Base-by-base conservation (phyloP, 2,329 filamentous ascomycete genomes). In the Epichloe gansuensis region DNA sequence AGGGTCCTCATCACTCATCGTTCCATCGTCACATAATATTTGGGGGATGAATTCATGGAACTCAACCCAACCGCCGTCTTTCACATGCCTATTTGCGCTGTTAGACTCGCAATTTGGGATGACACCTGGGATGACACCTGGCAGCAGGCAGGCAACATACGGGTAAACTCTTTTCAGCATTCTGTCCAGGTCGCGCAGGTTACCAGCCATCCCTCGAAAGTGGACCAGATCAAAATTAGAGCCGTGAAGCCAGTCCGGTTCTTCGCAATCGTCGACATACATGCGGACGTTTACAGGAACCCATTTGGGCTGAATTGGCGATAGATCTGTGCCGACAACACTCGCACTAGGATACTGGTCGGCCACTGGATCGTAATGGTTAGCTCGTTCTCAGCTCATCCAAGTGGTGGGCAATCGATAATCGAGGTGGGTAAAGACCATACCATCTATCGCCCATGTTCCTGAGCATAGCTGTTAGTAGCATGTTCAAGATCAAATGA, bases 221-320 rank as follows among this genome's bases (percentile, higher is more conserved):
- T 72, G 73, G 1, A 83, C 74, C 55, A 77, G 72, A 61, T 83
- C 79, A 59, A 77, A 81, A 50, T 74, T 67, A 4, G 69, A 64
- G 48, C 75, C 77, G 27, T 68, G 67, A 4, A 66, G 56, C 81
- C 81, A 85, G 8, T 77, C 71, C 46, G 76, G 70, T 56, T 82
- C 66, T 53, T 68, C 78, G 49, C 75, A 74, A 59, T 84, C 80
- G 58, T 84, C 81, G 9, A 85, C 72, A 53, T 81, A 68, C 65
- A 83, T 83, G 7, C 70, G 71, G n/a, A 79, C 71, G 59, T 84
- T 84, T 11, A 75, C 71, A 15, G 80, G 81, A 12, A 82, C 70
- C 64, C 68, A 71, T 38, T 63, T 64, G 2, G 71, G 69, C 56
- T 75, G 72, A 21, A 74, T 74, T 2, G 73, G 70, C 3, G 70